Evolutionary conservation across 2,329 filamentous ascomycete genomes (phyloP).

Genomic region (Capronia coronata): DNA sequence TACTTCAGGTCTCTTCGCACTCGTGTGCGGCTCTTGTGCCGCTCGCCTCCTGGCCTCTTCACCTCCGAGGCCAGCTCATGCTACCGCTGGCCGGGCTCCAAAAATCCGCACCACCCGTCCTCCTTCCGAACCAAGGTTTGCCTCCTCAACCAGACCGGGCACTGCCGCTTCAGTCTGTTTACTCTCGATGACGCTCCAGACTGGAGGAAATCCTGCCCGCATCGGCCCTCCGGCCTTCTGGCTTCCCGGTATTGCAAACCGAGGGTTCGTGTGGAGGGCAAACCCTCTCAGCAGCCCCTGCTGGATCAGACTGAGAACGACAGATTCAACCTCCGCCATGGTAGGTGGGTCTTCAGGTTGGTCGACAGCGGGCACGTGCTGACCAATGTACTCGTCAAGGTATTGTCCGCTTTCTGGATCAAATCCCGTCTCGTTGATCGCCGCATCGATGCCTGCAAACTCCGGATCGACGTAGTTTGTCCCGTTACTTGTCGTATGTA

Average conservation of each 20-base stretch:
- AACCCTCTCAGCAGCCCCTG: conserved; percentile 80
- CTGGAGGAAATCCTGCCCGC: conserved; percentile 66
- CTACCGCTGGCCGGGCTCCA: conserved; percentile 13
- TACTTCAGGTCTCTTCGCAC: background rate
- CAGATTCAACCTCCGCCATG: conserved; percentile 65
- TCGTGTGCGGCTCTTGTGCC: too few relatives aligned
- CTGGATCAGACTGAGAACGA: conserved; percentile 67
- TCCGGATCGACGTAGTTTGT: conserved; percentile 32
- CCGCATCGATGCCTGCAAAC: conserved; percentile 36
- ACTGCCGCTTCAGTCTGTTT: conserved; percentile 55
- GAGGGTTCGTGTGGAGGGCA: conserved; percentile 66
- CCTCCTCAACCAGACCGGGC: conserved; percentile 65
- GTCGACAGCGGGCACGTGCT: conserved; percentile 5
- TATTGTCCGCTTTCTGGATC: conserved; percentile 22
- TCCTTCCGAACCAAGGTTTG: conserved; percentile 25
- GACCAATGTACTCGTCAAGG: conserved; percentile 20
- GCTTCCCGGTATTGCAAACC: conserved; percentile 74
- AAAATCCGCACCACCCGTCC: conserved; percentile 26
- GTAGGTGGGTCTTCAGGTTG: conserved; percentile 31
- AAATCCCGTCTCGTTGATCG: conserved; percentile 25
- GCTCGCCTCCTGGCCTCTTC: too few relatives aligned
- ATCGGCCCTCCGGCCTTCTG: conserved; percentile 57
- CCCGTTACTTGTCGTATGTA: conserved; percentile 21
- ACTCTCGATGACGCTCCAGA: conserved; percentile 62
- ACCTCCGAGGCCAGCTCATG: conserved; percentile 11